These are phyloP conservation scores for Chrysosporium keratinophilum DNA, from an alignment of 2,329 filamentous ascomycete genomes.

Conservation along the genomic window DNA sequence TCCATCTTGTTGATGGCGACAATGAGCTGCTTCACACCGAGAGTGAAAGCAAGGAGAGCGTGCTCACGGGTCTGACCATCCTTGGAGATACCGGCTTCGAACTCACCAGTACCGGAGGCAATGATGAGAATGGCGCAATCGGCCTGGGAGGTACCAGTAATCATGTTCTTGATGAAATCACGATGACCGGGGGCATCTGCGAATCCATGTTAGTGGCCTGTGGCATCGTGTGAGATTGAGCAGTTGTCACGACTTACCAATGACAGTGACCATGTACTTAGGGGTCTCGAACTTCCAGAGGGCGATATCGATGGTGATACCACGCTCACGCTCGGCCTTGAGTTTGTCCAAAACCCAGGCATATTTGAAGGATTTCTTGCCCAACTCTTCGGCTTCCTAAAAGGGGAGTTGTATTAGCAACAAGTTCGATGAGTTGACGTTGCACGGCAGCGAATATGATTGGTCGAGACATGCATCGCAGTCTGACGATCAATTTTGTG, in stretches of 20 bases:
- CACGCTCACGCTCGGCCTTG: slow-evolving; percentile 99
- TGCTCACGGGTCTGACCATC: slow-evolving; percentile 99
- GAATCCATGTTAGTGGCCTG: neutral
- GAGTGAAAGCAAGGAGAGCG: slow-evolving; percentile 98
- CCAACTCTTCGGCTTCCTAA: slow-evolving; percentile 95
- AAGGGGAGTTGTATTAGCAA: neutral
- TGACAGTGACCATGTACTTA: slow-evolving; percentile 97
- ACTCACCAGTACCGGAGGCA: slow-evolving; percentile 99
- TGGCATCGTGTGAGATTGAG: neutral
- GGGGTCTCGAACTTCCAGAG: slow-evolving; percentile 99
- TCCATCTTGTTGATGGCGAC: slow-evolving; percentile 99
- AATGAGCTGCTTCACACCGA: slow-evolving; percentile 99
- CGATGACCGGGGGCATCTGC: slow-evolving; percentile 94
- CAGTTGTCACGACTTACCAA: slow-evolving; percentile 52
- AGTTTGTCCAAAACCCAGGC: slow-evolving; percentile 99
- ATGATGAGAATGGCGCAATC: slow-evolving; percentile 99
- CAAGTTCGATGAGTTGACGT: neutral
- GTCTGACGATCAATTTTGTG: neutral
- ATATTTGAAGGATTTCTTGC: slow-evolving; percentile 99
- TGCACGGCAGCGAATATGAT: neutral
- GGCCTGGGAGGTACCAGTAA: slow-evolving; percentile 99
- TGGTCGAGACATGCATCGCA: neutral
- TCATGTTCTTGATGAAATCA: slow-evolving; percentile 99
- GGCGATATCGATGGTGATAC: slow-evolving; percentile 99
- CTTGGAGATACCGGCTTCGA: slow-evolving; percentile 99